phyloP scores from a whole-genome alignment of 305 asterid species.

The Fraxinus latifolia region DNA sequence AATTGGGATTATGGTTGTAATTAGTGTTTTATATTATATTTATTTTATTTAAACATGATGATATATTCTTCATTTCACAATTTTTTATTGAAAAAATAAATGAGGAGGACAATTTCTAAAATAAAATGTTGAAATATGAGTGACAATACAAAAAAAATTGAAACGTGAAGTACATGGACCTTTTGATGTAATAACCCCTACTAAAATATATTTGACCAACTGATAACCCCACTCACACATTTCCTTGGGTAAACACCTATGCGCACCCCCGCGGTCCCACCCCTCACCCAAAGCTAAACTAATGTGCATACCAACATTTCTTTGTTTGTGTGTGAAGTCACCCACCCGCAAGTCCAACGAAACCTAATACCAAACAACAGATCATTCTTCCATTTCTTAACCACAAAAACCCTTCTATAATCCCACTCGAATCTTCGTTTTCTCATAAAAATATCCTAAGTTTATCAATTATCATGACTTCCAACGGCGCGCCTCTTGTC shows the following conservation, averaged over 20 bases:
- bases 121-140: neutral
- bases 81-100: no score
- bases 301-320: neutral
- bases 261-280: neutral
- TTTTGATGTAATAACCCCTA: neutral
- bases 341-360: constrained; percentile 2
- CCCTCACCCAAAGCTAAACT: neutral
- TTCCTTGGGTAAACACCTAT: neutral
- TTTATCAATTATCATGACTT: constrained; percentile 46
- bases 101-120: neutral
- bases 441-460: neutral
- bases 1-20: no score
- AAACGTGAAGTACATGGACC: neutral
- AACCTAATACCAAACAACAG: neutral
- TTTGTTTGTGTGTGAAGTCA: neutral
- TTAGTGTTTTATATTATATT: no score
- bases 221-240: neutral
- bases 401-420: neutral
- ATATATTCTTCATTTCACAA: no score
- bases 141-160: neutral
- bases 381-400: neutral
- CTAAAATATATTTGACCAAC: neutral
- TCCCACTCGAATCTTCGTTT: neutral
- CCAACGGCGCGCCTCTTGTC: constrained; percentile 71
- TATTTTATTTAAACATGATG: no score